Percentiles rank a stretch among this genome's conserved stretches.
phyloP scores from a whole-genome alignment of 169 alveolate genomes.

The Eimeria necatrix region DNA sequence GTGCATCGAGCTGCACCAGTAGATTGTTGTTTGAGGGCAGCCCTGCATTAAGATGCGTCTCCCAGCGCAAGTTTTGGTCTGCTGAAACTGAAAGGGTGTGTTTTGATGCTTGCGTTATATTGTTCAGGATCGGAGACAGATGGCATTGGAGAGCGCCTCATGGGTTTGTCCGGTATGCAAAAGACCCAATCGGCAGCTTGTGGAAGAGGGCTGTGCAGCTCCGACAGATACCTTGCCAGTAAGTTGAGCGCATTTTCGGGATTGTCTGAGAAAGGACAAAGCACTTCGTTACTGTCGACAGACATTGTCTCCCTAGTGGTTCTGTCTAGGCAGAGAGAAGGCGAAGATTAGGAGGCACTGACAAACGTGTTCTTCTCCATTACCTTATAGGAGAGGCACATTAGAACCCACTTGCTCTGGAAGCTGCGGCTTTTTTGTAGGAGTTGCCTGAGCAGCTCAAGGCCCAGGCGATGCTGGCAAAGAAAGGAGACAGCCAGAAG shows the following conservation, averaged over 20 bases:
- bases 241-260: not conserved
- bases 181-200: conserved; percentile 79
- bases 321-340: not conserved
- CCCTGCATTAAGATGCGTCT: not conserved
- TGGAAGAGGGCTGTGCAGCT: conserved; percentile 84
- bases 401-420: not conserved
- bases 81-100: not conserved
- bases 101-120: not conserved
- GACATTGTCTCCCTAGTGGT: not conserved
- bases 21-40: not conserved
- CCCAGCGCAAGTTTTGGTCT: not conserved
- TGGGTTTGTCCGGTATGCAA: conserved; percentile 82
- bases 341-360: not conserved
- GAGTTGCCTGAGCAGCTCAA: conserved; percentile 59
- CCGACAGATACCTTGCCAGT: conserved; percentile 72
- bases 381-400: not conserved
- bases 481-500: not conserved
- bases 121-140: conserved; percentile 74
- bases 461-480: conserved; percentile 62
- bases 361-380: not conserved
- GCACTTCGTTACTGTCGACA: not conserved
- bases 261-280: not conserved
- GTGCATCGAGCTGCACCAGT: not conserved
- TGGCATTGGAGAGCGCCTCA: conserved; percentile 80
- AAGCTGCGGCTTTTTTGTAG: not conserved